Evolutionary conservation across 345 rosid genomes (phyloP).

Genomic region (Pistacia integerrima): DNA sequence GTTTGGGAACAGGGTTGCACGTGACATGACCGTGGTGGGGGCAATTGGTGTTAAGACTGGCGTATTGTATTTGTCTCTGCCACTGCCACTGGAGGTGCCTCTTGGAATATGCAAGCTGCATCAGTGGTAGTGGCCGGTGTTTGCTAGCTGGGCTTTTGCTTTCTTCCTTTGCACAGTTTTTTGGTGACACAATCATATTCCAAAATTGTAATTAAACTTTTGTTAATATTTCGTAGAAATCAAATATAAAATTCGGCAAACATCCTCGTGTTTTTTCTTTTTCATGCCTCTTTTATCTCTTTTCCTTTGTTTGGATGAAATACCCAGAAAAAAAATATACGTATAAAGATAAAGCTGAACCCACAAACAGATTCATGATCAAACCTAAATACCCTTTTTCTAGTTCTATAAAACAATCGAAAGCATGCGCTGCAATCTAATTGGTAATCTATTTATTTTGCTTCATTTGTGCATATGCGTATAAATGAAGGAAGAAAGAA

Average conservation of each 20-base stretch:
- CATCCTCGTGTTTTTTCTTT: background rate
- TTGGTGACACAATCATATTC: slow-evolving; percentile 10
- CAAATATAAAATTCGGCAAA: background rate
- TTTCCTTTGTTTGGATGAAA: background rate
- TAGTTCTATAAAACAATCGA: background rate
- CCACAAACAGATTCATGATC: background rate
- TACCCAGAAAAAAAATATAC: too few species aligned
- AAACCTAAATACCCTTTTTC: too few species aligned
- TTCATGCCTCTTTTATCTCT: background rate
- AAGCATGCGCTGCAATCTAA: background rate
- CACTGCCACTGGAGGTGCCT: too few species aligned
- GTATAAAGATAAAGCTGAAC: too few species aligned
- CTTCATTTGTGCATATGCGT: background rate
- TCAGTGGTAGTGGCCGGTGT: background rate
- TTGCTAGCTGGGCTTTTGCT: background rate
- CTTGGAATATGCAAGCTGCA: too few species aligned
- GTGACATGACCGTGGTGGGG: background rate
- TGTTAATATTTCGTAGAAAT: slow-evolving; percentile 21
- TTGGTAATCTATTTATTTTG: background rate
- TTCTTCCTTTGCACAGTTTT: slow-evolving; percentile 8
- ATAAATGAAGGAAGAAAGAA: background rate
- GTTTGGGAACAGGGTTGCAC: slow-evolving; percentile 17
- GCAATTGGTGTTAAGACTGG: background rate
- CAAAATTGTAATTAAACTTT: slow-evolving; percentile 30
- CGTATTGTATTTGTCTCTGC: too few species aligned